Conservation (phyloP, 2,329 filamentous ascomycete genomes). For the Trichoderma polysporum region DNA sequence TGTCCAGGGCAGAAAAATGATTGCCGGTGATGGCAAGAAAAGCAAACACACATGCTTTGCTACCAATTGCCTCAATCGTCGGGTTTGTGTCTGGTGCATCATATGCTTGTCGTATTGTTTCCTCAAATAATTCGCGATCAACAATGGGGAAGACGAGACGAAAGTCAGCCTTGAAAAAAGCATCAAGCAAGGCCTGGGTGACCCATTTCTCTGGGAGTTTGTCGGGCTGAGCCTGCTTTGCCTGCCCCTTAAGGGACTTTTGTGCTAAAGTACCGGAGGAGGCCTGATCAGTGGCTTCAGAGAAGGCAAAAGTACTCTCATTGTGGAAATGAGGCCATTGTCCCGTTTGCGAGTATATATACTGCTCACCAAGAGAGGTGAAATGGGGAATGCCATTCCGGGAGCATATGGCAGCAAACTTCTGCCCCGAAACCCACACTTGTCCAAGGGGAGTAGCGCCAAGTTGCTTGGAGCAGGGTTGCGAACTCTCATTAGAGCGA, state of each 20-base stretch:
- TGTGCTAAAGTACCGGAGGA: neutral
- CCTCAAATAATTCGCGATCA: constrained; percentile 46
- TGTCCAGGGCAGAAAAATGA: constrained; percentile 25
- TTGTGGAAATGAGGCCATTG: constrained; percentile 27
- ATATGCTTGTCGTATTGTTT: constrained; percentile 49
- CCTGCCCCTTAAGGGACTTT: neutral
- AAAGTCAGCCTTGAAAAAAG: constrained; percentile 36
- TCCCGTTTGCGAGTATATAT: constrained; percentile 48
- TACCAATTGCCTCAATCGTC: constrained; percentile 33
- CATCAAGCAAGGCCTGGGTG: constrained; percentile 28
- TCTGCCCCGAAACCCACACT: constrained; percentile 48
- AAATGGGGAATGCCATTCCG: constrained; percentile 51
- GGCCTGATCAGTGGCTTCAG: neutral
- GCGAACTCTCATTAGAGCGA: constrained; percentile 1
- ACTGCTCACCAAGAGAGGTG: constrained; percentile 46
- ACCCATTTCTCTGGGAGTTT: constrained; percentile 39
- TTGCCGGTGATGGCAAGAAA: constrained; percentile 42
- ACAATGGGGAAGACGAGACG: constrained; percentile 49
- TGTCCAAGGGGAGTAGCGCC: constrained; percentile 30
- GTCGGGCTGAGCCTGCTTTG: neutral
- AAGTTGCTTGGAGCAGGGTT: neutral
- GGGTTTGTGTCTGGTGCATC: constrained; percentile 23
- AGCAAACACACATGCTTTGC: constrained; percentile 49
- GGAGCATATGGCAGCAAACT: constrained; percentile 47
- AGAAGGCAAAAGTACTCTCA: neutral